A percentile compares a stretch with the other conserved stretches of the same genome.
Evolutionary conservation across 495 filamentous ascomycete species (phyloP).

Genomic region (Darksidea phi): DNA sequence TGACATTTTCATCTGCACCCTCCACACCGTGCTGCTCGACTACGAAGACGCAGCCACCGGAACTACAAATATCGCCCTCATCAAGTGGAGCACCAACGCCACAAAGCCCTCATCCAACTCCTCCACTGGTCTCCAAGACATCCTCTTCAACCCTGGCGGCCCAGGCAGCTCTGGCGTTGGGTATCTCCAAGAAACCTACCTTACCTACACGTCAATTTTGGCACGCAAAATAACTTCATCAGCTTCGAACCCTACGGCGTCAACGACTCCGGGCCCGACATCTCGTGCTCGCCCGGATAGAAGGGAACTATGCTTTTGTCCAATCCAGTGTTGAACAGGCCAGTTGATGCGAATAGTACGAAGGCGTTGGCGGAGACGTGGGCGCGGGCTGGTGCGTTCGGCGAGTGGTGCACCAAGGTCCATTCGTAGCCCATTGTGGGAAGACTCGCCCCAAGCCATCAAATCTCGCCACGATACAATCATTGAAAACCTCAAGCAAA

Average conservation of each 20-base stretch:
- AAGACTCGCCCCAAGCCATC: constrained; percentile 45
- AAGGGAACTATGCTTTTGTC: constrained; percentile 36
- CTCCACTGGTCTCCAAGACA: constrained; percentile 39
- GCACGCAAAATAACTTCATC: constrained; percentile 50
- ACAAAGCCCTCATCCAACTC: too few species aligned
- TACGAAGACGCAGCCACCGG: constrained; percentile 41
- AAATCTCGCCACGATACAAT: constrained; percentile 45
- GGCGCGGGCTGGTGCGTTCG: constrained; percentile 3
- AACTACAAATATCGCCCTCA: constrained; percentile 40
- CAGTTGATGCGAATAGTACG: constrained; percentile 2
- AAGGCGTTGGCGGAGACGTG: not conserved
- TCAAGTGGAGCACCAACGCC: constrained; percentile 18
- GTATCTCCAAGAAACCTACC: not conserved
- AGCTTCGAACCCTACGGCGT: constrained; percentile 51
- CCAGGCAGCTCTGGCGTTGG: constrained; percentile 47
- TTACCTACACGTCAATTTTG: constrained; percentile 20
- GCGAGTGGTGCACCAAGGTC: constrained; percentile 7
- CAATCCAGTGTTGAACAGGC: constrained; percentile 13
- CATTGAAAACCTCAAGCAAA: constrained; percentile 48
- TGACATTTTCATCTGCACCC: constrained; percentile 40
- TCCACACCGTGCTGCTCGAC: constrained; percentile 43
- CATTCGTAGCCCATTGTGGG: constrained; percentile 23
- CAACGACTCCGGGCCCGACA: constrained; percentile 37
- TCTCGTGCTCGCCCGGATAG: constrained; percentile 33
- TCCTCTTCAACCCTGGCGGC: constrained; percentile 48